phyloP scores from a whole-genome alignment of 2,329 filamentous ascomycete species.

The Phoma sp. region DNA sequence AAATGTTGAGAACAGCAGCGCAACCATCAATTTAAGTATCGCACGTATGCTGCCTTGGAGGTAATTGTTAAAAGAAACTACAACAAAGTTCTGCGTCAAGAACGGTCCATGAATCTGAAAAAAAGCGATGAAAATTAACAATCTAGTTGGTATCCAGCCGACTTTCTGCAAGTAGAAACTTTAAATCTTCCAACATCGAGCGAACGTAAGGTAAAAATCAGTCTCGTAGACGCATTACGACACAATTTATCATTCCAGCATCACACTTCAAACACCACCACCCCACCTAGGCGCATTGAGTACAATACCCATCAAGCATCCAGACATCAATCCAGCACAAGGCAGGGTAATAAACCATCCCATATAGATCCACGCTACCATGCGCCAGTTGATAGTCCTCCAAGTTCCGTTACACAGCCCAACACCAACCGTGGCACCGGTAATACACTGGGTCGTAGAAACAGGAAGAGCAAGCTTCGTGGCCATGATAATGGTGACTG shows the following conservation, averaged over 20 bases:
- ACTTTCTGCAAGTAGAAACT: neutral
- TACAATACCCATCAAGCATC: slow-evolving; percentile 66
- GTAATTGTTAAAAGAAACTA: no score
- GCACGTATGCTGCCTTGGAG: no score
- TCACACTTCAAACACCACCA: slow-evolving; percentile 18
- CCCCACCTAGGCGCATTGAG: slow-evolving; percentile 61
- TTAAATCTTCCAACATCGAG: neutral
- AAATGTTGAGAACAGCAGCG: no score
- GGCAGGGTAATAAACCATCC: slow-evolving; percentile 55
- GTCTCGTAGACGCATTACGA: neutral
- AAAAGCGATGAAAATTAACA: neutral
- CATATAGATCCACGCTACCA: slow-evolving; percentile 51
- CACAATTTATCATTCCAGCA: neutral
- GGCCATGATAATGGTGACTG: slow-evolving; percentile 68
- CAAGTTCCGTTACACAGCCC: slow-evolving; percentile 42
- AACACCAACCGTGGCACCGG: slow-evolving; percentile 42
- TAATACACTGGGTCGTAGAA: slow-evolving; percentile 65
- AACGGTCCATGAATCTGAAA: no score
- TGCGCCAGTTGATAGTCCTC: slow-evolving; percentile 53
- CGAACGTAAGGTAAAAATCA: neutral
- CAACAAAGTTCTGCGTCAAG: no score
- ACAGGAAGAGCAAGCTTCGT: slow-evolving; percentile 62
- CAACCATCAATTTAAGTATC: no score
- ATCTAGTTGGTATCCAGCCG: slow-evolving; percentile 8
- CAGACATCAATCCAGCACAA: slow-evolving; percentile 57